These are phyloP conservation scores for Alternaria sp. DNA, from an alignment of 2,329 filamentous ascomycete species.

Conservation along the genomic window DNA sequence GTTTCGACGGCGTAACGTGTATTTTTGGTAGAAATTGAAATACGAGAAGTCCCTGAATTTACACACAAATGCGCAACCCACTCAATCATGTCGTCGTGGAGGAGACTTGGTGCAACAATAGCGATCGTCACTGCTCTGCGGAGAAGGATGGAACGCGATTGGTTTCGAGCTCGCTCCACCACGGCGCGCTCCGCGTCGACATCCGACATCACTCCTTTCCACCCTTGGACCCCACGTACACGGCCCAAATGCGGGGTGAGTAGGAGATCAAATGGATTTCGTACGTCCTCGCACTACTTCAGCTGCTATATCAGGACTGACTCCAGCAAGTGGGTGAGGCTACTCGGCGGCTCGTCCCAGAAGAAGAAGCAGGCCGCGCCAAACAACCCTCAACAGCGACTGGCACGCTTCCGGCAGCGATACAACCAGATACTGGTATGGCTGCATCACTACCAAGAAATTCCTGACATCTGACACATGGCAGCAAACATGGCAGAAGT, in stretches of 20 bases:
- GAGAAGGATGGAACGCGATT: constrained; percentile 22
- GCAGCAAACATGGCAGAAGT: constrained; percentile 69
- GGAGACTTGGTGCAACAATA: not conserved
- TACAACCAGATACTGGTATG: constrained; percentile 66
- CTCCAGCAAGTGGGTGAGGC: constrained; percentile 63
- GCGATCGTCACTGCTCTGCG: constrained; percentile 9
- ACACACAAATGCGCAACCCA: no score
- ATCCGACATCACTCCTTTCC: constrained; percentile 28
- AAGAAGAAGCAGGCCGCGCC: constrained; percentile 62
- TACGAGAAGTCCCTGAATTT: no score
- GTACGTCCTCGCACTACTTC: constrained; percentile 21
- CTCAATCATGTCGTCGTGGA: not conserved
- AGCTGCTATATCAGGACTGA: constrained; percentile 27
- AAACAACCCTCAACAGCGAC: constrained; percentile 67
- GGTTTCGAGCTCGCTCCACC: constrained; percentile 21
- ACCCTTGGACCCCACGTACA: constrained; percentile 30
- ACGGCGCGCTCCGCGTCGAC: constrained; percentile 27
- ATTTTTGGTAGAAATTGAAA: not conserved
- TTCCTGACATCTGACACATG: constrained; percentile 22
- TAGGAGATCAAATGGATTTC: constrained; percentile 39
- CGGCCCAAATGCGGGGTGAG: constrained; percentile 38
- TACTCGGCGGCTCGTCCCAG: constrained; percentile 65
- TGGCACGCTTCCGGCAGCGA: constrained; percentile 67
- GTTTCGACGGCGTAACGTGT: not conserved
- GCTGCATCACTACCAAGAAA: not conserved